Conservation (phyloP, 2,329 filamentous ascomycete species). For the Aureobasidium leucospermi region DNA sequence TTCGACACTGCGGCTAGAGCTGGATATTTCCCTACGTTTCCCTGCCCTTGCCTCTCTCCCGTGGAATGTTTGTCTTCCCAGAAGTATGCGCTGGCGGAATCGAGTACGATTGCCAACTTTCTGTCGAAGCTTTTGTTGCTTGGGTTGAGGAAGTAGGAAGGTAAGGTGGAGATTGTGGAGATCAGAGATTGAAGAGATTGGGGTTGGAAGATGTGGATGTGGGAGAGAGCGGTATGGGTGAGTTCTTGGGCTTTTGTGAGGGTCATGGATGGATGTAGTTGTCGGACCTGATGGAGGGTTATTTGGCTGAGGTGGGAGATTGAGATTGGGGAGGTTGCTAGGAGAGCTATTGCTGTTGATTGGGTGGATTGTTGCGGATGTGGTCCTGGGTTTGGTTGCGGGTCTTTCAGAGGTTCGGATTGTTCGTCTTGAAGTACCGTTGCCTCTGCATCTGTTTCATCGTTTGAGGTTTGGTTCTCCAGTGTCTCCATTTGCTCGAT, state of each 20-base stretch:
- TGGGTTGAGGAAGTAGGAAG: constrained; percentile 42
- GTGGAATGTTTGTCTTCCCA: constrained; percentile 43
- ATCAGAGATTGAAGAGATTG: constrained; percentile 45
- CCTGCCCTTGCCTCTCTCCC: no score
- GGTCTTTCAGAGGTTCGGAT: neutral
- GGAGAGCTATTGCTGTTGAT: constrained; percentile 46
- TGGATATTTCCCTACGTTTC: constrained; percentile 11
- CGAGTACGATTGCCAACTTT: constrained; percentile 45
- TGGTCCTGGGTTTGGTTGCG: neutral
- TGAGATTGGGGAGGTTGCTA: constrained; percentile 46
- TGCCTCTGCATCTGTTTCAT: neutral
- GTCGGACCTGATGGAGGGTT: constrained; percentile 19
- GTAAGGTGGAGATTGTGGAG: constrained; percentile 40
- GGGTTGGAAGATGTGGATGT: constrained; percentile 54
- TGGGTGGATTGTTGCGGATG: neutral
- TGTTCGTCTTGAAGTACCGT: no score
- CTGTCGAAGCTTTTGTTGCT: constrained; percentile 41
- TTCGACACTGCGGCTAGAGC: constrained; percentile 20
- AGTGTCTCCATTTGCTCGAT: no score
- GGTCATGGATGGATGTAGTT: neutral
- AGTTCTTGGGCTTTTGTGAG: constrained; percentile 17
- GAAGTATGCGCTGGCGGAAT: constrained; percentile 49
- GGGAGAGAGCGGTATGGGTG: constrained; percentile 38
- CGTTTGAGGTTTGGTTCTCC: no score
- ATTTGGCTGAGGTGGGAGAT: constrained; percentile 39